Evolutionary conservation across 306 rosid genomes (phyloP), one percentile per base, ranked within the genome.

Genomic region (Fagus crenata): DNA sequence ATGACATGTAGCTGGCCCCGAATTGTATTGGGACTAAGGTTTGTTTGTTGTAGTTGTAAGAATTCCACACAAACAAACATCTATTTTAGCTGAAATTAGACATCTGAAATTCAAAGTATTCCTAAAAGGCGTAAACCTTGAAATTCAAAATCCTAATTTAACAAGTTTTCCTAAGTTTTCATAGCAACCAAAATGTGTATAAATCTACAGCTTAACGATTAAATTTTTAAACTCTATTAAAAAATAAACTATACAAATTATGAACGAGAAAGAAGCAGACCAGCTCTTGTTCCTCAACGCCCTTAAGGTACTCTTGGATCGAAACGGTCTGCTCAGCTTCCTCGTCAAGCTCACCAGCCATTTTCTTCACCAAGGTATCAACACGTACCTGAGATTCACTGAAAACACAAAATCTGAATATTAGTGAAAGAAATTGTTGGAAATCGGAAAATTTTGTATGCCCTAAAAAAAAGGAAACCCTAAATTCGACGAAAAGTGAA

Each of bases 281-380:
- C 93, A 96, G 90, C 78, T 96, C 99, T 67, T 86, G 91, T 12
- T 96, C 97, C 87, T 96, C 99, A 42, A 89, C 90, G 73, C 84
- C 93, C 67, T 92, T 71, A 2, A 96, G 90, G 75, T 92, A 96
- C 89, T 96, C 99, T 51, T 82, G 64, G 75, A 96, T 87, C 22
- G 99, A 87, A 63, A 90, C 74, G 1, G 97, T 85, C 60, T 85
- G 88, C 61, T 90, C 98, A 33, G 85, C 84, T 55, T 89, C 98
- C 68, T 93, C 97, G 35, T 85, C 97, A 73, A 89, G 91, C 5
- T 84, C 41, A 75, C 59, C 79, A 6, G 89, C 91, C 98, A 93
- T 93, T 76, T 56, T 54, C 73, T 73, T 73, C 56, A 76, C 67
- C 37, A 17, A 49, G 56, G 78, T 42, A 4, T 22, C 73, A 75